Evolutionary conservation across 1,284 basidiomycete species (phyloP), one percentile per base, ranked within the genome.

Genomic region (Chondrostereum purpureum): DNA sequence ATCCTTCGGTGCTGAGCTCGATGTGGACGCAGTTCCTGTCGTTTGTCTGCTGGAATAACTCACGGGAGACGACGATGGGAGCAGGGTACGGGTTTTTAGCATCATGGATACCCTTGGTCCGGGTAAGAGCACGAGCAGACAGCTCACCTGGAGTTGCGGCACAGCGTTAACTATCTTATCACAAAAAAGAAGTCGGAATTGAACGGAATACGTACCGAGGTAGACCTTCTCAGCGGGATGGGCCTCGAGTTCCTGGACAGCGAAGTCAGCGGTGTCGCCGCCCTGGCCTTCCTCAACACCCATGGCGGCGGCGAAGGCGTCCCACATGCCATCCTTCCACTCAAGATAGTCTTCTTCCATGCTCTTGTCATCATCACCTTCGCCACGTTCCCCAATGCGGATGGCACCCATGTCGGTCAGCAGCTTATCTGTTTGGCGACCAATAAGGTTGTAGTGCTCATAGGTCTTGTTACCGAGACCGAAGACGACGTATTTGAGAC

Each of bases 261-360:
- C 77, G 61, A 98, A 99, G 74, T 99, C 95, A 41, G 94, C 80
- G n/a, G 88, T 78, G 58, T 98, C 95, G 48, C 91, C 92, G 46
- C 92, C 92, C 55, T 92, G 91, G 47, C 96, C 95, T 66, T 98
- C 95, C 65, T 98, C 93, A 46, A 97, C 90, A 51, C 77, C 77
- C 75, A 97, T 78, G 40, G 78, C 77, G 52, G 76, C 65, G 20
- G 92, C 78, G 50, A 99, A 91, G 4, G 83, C 80, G 38, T 88
- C 84, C 84, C 93, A 97, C 92, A 97, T 94, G 57, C 75, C 78
- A 62, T 99, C 95, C 67, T 99, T 99, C 95, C 95, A 99, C 53
- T 91, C 92, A n/a, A 99, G 78, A 64, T 98, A 99, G 68, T 99
- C 95, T 70, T 99, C 96, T 66, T 99, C 95, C 91, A 99, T 95